Percentiles rank a stretch among this genome's conserved stretches.
Conservation (phyloP, 306 rosid species). For the Medicago ruthenica region DNA sequence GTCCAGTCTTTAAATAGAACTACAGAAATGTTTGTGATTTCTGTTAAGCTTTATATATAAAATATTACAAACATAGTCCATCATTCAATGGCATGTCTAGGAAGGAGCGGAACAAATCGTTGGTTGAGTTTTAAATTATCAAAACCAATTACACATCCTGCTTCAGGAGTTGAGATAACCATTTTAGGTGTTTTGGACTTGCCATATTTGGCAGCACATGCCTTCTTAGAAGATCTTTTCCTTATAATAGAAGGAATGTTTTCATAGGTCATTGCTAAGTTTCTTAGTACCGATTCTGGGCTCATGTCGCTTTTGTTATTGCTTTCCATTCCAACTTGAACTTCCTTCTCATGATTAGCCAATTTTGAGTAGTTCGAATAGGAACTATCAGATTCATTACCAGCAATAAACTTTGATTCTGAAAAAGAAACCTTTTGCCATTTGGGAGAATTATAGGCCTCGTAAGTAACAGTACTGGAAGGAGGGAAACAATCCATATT, state of each 20-base stretch:
- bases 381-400: constrained; percentile 36
- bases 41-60: background rate
- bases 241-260: constrained; percentile 67
- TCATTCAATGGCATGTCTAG: constrained; percentile 36
- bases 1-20: background rate
- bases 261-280: constrained; percentile 57
- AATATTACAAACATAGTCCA: constrained; percentile 23
- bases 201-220: constrained; percentile 20
- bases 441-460: constrained; percentile 37
- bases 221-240: constrained; percentile 49
- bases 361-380: constrained; percentile 26
- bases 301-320: constrained; percentile 35
- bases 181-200: constrained; percentile 23
- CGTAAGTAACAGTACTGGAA: constrained; percentile 23
- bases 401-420: constrained; percentile 8
- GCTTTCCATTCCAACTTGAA: constrained; percentile 25
- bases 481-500: constrained; percentile 31
- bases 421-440: constrained; percentile 40
- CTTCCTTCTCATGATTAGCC: constrained; percentile 21
- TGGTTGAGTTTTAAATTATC: constrained; percentile 24
- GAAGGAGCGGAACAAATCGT: constrained; percentile 33
- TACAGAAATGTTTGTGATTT: background rate
- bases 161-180: constrained; percentile 30
- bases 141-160: constrained; percentile 8
- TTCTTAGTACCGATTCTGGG: constrained; percentile 56